phyloP scores from a whole-genome alignment of 2,329 filamentous ascomycete species.

The Thermothelomyces thermophilus region DNA sequence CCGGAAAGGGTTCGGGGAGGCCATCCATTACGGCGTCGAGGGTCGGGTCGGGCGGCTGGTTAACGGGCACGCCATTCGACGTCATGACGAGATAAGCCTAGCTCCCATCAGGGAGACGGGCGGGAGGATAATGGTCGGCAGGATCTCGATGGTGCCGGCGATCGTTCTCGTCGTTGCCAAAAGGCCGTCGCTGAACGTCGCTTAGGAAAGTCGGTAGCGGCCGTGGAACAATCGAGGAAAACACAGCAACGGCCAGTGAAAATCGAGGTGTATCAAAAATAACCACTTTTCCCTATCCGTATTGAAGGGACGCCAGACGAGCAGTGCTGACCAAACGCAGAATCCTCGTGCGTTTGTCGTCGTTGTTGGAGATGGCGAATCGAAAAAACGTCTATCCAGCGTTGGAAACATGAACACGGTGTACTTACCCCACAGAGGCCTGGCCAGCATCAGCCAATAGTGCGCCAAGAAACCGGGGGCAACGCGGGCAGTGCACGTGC shows the following conservation, averaged over 20 bases:
- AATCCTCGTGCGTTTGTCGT: background rate
- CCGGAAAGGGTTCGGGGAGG: conserved; percentile 24
- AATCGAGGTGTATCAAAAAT: no score
- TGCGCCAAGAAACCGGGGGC: background rate
- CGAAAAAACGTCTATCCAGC: background rate
- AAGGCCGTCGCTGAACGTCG: no score
- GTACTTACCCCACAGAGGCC: no score
- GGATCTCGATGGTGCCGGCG: background rate
- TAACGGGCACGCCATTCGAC: conserved; percentile 18
- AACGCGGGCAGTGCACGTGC: background rate
- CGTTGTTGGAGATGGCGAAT: background rate
- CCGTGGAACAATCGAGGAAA: no score
- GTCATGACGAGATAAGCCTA: conserved; percentile 2
- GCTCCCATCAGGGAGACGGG: conserved; percentile 4
- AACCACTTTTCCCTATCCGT: no score
- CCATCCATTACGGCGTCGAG: conserved; percentile 22
- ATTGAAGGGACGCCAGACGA: no score
- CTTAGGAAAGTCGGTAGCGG: no score
- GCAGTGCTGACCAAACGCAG: background rate
- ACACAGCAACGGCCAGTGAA: no score
- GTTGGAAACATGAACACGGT: background rate
- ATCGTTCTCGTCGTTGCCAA: background rate
- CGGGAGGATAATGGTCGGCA: background rate
- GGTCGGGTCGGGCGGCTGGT: conserved; percentile 8
- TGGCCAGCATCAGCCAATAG: background rate